Conservation (phyloP, 1,284 basidiomycete genomes). For the Papiliotrema nemorosa region DNA sequence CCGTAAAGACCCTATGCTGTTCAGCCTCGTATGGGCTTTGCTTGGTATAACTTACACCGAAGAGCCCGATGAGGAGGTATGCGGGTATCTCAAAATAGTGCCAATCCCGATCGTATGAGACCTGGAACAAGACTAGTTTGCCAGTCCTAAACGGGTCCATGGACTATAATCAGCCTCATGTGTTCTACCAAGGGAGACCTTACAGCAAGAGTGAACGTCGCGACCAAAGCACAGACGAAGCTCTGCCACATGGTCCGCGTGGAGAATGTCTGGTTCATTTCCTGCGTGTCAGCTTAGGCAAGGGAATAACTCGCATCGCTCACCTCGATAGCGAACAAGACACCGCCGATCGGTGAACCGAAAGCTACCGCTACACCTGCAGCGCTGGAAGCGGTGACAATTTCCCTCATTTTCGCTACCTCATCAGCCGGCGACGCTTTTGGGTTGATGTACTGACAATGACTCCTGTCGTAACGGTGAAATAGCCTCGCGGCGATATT, state of each 20-base stretch:
- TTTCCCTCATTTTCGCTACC: slow-evolving; percentile 85
- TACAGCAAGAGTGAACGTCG: slow-evolving; percentile 91
- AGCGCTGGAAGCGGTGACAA: slow-evolving; percentile 91
- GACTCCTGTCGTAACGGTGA: slow-evolving; percentile 75
- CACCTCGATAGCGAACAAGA: slow-evolving; percentile 73
- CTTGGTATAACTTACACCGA: slow-evolving; percentile 64
- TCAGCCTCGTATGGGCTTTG: neutral
- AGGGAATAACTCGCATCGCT: slow-evolving; percentile 7
- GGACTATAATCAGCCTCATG: slow-evolving; percentile 55
- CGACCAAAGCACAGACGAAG: slow-evolving; percentile 94
- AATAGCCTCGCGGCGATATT: slow-evolving; percentile 81
- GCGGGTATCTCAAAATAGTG: slow-evolving; percentile 99
- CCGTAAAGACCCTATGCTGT: slow-evolving; percentile 89
- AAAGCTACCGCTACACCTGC: slow-evolving; percentile 97
- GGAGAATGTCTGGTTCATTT: slow-evolving; percentile 96
- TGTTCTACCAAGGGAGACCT: slow-evolving; percentile 41
- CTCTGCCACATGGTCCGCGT: slow-evolving; percentile 98
- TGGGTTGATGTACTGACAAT: slow-evolving; percentile 58
- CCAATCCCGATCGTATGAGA: slow-evolving; percentile 97
- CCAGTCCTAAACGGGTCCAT: slow-evolving; percentile 99
- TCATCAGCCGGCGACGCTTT: neutral
- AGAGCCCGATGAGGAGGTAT: slow-evolving; percentile 89
- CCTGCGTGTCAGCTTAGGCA: slow-evolving; percentile 55
- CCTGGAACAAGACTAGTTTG: slow-evolving; percentile 95
- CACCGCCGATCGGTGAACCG: slow-evolving; percentile 95